These are phyloP conservation scores for Aspergillus ellipticus DNA, from an alignment of 495 filamentous ascomycete species.

Conservation along the genomic window DNA sequence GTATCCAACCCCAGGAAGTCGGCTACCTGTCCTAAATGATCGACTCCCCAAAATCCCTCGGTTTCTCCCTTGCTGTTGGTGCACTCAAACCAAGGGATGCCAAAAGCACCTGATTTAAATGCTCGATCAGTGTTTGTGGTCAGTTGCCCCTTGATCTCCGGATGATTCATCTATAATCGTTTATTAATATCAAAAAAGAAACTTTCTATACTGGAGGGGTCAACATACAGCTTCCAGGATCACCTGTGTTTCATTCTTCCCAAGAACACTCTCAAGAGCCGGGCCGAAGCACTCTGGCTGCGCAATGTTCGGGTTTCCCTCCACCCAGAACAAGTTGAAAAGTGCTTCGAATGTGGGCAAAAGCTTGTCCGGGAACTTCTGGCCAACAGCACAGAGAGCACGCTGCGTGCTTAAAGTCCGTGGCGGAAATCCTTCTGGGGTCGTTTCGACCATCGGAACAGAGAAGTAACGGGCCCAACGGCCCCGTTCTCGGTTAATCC, in stretches of 20 bases:
- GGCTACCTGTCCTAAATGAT: constrained; percentile 63
- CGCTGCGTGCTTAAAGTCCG: constrained; percentile 52
- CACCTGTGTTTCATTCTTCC: constrained; percentile 40
- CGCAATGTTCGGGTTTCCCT: constrained; percentile 43
- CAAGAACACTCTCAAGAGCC: constrained; percentile 48
- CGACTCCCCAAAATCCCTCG: constrained; percentile 67
- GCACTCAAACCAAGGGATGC: constrained; percentile 68
- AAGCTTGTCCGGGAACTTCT: constrained; percentile 41
- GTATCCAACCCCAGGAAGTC: constrained; percentile 57
- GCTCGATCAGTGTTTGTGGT: constrained; percentile 54
- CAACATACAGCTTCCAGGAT: constrained; percentile 35
- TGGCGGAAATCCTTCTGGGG: constrained; percentile 58
- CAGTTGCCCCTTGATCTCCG: constrained; percentile 53
- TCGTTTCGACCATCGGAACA: constrained; percentile 50
- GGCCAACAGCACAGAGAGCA: constrained; percentile 38
- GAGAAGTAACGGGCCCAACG: constrained; percentile 58
- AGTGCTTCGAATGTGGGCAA: constrained; percentile 44
- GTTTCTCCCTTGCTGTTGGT: constrained; percentile 55
- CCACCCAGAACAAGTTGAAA: constrained; percentile 57
- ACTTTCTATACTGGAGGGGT: not conserved
- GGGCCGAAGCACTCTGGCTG: constrained; percentile 45
- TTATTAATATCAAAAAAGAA: not conserved
- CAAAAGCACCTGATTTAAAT: constrained; percentile 63
- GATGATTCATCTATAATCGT: constrained; percentile 22
- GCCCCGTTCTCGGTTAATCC: constrained; percentile 56